phyloP scores from a whole-genome alignment of 768 basidiomycete species.

The Xerocomus potaroensis region DNA sequence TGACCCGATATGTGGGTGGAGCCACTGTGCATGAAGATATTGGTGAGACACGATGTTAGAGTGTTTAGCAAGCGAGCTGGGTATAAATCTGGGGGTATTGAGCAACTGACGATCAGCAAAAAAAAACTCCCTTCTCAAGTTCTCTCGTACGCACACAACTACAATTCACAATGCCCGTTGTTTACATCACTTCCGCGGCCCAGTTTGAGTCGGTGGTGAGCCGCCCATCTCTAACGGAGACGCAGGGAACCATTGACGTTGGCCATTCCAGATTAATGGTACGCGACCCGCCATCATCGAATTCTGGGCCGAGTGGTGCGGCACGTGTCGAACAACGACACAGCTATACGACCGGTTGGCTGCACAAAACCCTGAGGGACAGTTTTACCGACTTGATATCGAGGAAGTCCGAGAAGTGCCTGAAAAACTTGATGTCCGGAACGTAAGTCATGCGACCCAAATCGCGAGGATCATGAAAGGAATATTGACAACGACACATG shows the following conservation, averaged over 20 bases:
- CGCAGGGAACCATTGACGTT: constrained; percentile 7
- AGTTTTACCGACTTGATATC: constrained; percentile 31
- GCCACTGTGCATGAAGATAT: constrained; percentile 7
- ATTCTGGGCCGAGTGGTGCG: constrained; percentile 32
- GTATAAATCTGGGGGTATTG: constrained; percentile 24
- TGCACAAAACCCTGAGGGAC: constrained; percentile 22
- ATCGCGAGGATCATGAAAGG: constrained; percentile 12
- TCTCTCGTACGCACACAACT: constrained; percentile 9
- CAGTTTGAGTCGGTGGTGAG: constrained; percentile 24
- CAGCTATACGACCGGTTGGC: constrained; percentile 23
- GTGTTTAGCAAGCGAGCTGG: constrained; percentile 18
- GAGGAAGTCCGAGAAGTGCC: constrained; percentile 27
- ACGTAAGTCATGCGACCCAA: constrained; percentile 12
- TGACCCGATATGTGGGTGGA: constrained; percentile 19
- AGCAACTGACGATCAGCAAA: constrained; percentile 11
- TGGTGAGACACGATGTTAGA: constrained; percentile 13
- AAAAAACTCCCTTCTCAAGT: constrained; percentile 11
- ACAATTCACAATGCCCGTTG: constrained; percentile 19
- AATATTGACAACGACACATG: constrained; percentile 7
- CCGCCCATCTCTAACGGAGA: not conserved
- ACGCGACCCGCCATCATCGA: constrained; percentile 26
- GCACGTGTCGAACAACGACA: constrained; percentile 20
- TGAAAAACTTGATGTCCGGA: constrained; percentile 22
- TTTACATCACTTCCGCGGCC: constrained; percentile 24
- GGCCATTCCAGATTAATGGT: constrained; percentile 14